Evolutionary conservation across 148 eudicot species (phyloP), one percentile per base, ranked within the genome.

Genomic region (Nepenthes gracilis): DNA sequence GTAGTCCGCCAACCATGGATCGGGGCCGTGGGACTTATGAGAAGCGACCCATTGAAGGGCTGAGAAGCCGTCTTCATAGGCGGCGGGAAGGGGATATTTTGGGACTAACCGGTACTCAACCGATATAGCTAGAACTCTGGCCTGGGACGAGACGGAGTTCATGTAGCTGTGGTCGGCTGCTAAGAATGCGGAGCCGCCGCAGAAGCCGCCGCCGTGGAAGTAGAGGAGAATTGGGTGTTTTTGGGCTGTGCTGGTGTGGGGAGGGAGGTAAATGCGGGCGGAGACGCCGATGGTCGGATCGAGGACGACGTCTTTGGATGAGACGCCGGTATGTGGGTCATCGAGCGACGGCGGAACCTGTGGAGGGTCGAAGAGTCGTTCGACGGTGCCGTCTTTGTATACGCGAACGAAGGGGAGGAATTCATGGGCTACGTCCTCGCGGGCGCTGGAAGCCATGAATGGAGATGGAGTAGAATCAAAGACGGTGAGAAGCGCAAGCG

Each of bases 131-230:
- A 72, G 43, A 12, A 57, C 77, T 1, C 15, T 35, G 15, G 77
- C 55, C 5, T 34, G 2, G 6, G 67, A 60, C 9, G 65, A 65
- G 8, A 79, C 32, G 56, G 65, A 35, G 57, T 37, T 60, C 40
- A 67, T 53, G 69, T 72, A 72, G 8, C 72, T 67, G 58, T 78
- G 78, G 35, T 54, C 60, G 4, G 64, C 35, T 38, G 48, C 32
- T 32, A 70, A 69, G 57, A 69, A 67, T 35, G 77, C 69, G 32
- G 77, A 79, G n/a, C 67, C 75, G 1, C 69, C 58, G 56, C 74
- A 75, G 64, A 79, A 79, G 33, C 73, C 77, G 47, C 79, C 79
- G 40, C 75, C 77, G 12, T 79, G 83, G 55, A 61, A 75, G 70
- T 75, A 75, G 48, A 79, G 61, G 10, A 72, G 56, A 14, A 79